These are phyloP conservation scores for Petunia secreta DNA, from an alignment of 257 asterid genomes.

Conservation along the genomic window DNA sequence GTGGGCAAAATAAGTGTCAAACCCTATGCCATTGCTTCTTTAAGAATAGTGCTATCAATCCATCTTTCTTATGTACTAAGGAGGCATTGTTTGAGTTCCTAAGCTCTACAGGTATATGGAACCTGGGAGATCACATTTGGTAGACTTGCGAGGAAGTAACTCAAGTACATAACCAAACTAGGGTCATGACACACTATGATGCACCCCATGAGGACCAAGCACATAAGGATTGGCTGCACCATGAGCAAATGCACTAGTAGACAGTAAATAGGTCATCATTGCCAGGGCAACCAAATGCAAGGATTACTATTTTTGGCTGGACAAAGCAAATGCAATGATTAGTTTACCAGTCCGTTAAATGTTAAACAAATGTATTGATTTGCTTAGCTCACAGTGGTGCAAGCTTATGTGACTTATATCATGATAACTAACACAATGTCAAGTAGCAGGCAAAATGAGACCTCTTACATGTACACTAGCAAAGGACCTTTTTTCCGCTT, in stretches of 20 bases:
- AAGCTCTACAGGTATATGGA: neutral
- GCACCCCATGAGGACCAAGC: neutral
- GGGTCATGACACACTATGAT: slow-evolving; percentile 9
- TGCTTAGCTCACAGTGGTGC: slow-evolving; percentile 9
- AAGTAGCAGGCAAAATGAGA: neutral
- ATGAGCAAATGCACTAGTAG: neutral
- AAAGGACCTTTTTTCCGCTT: slow-evolving; percentile 5
- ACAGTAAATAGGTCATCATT: neutral
- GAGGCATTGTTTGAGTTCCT: slow-evolving; percentile 14
- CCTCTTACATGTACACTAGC: neutral
- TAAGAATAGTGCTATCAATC: neutral
- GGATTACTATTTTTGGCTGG: neutral
- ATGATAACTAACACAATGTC: neutral
- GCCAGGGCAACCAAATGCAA: slow-evolving; percentile 20
- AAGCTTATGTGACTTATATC: slow-evolving; percentile 11
- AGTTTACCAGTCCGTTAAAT: slow-evolving; percentile 6
- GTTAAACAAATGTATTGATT: neutral
- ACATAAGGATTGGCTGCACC: neutral
- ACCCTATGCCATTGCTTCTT: neutral
- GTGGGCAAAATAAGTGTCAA: neutral
- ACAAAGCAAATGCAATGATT: neutral
- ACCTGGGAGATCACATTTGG: neutral
- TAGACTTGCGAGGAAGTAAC: neutral
- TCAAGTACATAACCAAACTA: neutral
- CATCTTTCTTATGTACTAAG: neutral